phyloP scores from a whole-genome alignment of 768 basidiomycete genomes.

The Serendipita vermifera region DNA sequence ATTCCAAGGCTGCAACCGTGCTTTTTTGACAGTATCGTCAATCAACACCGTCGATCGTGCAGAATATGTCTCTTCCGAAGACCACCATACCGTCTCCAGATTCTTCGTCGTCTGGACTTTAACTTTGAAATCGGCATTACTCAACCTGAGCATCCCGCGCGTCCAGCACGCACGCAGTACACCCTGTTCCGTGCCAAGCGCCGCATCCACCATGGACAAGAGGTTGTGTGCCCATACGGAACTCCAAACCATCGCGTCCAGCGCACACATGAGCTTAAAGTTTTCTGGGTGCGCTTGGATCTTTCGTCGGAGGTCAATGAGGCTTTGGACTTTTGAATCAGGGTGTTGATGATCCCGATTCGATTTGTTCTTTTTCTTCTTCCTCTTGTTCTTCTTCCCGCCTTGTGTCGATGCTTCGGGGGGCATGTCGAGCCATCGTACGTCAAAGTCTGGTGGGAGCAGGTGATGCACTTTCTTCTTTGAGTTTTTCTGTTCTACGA shows the following conservation, averaged over 20 bases:
- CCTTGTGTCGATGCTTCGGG: not conserved
- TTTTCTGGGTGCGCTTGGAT: not conserved
- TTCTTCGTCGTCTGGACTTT: slow-evolving; percentile 56
- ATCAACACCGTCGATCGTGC: slow-evolving; percentile 37
- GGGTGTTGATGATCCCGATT: not conserved
- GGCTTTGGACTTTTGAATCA: not conserved
- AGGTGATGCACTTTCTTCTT: not conserved
- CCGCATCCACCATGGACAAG: slow-evolving; percentile 52
- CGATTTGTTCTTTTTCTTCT: not conserved
- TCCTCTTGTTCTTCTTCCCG: not conserved
- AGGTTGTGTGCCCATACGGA: slow-evolving; percentile 75
- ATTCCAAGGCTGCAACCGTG: slow-evolving; percentile 64
- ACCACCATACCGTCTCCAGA: slow-evolving; percentile 51
- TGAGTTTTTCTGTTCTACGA: not conserved
- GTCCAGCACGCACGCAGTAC: slow-evolving; percentile 58
- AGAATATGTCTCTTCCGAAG: slow-evolving; percentile 25
- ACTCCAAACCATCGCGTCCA: slow-evolving; percentile 83
- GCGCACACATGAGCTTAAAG: slow-evolving; percentile 30
- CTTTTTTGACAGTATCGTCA: slow-evolving; percentile 41
- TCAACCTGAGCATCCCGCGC: slow-evolving; percentile 59
- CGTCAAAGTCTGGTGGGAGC: not conserved
- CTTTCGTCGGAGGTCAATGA: not conserved
- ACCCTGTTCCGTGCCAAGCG: slow-evolving; percentile 32
- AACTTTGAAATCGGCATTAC: slow-evolving; percentile 46
- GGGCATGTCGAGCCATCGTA: no score